Base-by-base conservation (phyloP, 352 stramenopile species). In the Phytophthora pinifolia region DNA sequence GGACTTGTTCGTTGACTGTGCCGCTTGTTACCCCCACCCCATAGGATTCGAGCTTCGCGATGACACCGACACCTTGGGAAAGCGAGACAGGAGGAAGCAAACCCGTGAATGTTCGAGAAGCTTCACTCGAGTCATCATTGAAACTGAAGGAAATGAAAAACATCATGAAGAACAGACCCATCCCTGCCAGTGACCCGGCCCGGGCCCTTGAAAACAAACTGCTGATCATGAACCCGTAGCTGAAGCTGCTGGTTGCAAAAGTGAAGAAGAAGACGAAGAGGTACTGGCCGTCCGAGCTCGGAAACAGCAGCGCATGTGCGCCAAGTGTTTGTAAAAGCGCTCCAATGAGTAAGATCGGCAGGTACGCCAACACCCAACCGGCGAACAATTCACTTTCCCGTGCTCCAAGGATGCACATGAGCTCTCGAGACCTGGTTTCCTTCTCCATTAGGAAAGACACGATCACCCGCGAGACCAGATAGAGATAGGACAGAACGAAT, bases 401-500 rank as follows among this genome's bases (percentile, higher is more conserved):
- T 18, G 97, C 70, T 14, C 94, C 94, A 55, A 98, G 89, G 51
- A 98, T 98, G 6, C 86, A 74, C 72, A 98, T 90, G 5, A 90
- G 79, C 54, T 98, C 94, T 46, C 94, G 83, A 38, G 94, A 88
- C 0, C 72, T 73, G 6, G 76, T 89, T 63, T 98, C 94, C 51
- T 98, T 98, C 60, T 98, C 94, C 42, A 78, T 81, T 6, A 98
- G 74, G 39, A 98, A 73, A n/a, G 78, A 81, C 9, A 95, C 82
- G 35, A 98, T 76, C 6, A 98, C 75, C 22, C 89, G 75, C 15
- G 89, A 96, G 22, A 97, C 76, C n/a, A 85, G 82, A 64, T 97
- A 97, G 12, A 98, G 45, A 43, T 97, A 98, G 15, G 91, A 92
- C 18, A 98, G 52, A 27, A 98, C 77, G 46, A 98, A 98, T 29